A percentile compares a stretch with the other conserved stretches of the same genome.
Evolutionary conservation across 139 green algal genomes (phyloP).

Genomic region (Penium margaritaceum): DNA sequence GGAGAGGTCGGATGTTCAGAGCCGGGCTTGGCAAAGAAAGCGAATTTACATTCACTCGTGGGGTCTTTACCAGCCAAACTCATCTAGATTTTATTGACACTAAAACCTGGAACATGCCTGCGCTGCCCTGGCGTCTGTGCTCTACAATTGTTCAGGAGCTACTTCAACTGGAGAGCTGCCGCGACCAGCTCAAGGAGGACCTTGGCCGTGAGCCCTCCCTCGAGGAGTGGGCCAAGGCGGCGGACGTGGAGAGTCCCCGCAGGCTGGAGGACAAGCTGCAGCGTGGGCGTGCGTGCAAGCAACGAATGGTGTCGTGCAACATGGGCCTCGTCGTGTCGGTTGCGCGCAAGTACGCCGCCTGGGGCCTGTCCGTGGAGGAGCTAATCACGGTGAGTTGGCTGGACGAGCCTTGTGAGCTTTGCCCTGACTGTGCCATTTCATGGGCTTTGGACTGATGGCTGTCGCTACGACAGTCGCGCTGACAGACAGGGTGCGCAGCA

Average conservation of each 20-base stretch:
- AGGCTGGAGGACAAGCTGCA: constrained; percentile 37
- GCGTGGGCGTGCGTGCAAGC: constrained; percentile 58
- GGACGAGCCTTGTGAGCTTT: not conserved
- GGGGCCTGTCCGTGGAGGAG: constrained; percentile 59
- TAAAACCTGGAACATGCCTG: too few relatives aligned
- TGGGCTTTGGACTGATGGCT: not conserved
- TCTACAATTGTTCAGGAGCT: constrained; percentile 57
- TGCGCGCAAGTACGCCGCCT: constrained; percentile 69
- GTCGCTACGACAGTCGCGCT: not conserved
- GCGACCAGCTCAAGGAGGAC: constrained; percentile 37
- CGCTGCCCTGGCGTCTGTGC: too few relatives aligned
- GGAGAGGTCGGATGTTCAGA: too few relatives aligned
- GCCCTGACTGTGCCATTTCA: not conserved
- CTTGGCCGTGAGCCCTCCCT: constrained; percentile 51
- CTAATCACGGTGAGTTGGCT: constrained; percentile 50
- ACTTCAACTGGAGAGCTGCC: constrained; percentile 55
- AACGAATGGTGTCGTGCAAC: constrained; percentile 83
- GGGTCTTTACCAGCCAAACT: too few relatives aligned
- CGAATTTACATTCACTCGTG: too few relatives aligned
- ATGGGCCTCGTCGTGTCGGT: constrained; percentile 85
- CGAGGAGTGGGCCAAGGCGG: constrained; percentile 57
- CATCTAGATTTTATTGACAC: too few relatives aligned
- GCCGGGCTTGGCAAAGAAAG: too few relatives aligned
- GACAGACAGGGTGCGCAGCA: too few relatives aligned
- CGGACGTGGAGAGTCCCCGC: constrained; percentile 44